Conservation (phyloP, 148 eudicot genomes). For the Cornus suecica region DNA sequence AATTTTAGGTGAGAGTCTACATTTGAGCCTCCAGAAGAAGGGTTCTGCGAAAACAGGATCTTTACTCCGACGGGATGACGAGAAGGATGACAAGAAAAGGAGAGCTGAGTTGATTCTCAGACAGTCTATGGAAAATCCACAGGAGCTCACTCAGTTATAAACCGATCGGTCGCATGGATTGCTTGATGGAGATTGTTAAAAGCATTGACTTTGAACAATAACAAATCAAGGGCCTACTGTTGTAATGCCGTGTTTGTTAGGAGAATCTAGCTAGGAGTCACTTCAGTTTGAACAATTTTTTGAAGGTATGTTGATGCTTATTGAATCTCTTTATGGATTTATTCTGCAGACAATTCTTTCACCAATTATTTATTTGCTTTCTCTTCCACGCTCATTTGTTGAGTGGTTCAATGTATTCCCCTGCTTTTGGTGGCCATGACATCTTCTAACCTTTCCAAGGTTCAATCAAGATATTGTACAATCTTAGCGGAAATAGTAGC, state of each 20-base stretch:
- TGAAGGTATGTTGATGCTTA: constrained; percentile 25
- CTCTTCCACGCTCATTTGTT: constrained; percentile 8
- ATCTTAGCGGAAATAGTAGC: background rate
- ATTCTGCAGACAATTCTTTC: constrained; percentile 7
- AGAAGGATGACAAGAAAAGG: constrained; percentile 83
- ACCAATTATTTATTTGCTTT: constrained; percentile 1
- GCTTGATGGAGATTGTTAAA: constrained; percentile 10
- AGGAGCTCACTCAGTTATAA: constrained; percentile 67
- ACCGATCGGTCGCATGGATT: constrained; percentile 21
- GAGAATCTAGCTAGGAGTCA: background rate
- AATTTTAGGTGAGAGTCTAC: constrained; percentile 58
- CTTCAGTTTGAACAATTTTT: constrained; percentile 16
- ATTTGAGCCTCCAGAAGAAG: constrained; percentile 46
- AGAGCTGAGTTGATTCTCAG: constrained; percentile 76
- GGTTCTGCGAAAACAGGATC: constrained; percentile 22
- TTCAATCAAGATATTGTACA: background rate
- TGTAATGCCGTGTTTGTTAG: background rate
- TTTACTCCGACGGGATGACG: constrained; percentile 54
- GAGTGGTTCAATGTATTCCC: background rate
- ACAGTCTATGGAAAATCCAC: constrained; percentile 63
- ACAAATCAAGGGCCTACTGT: constrained; percentile 15
- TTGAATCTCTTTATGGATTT: constrained; percentile 1
- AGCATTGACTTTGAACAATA: constrained; percentile 19
- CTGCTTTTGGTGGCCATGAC: background rate
- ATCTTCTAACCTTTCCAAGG: background rate